phyloP scores from a whole-genome alignment of 768 basidiomycete species.

The Cystobasidium tubakii region DNA sequence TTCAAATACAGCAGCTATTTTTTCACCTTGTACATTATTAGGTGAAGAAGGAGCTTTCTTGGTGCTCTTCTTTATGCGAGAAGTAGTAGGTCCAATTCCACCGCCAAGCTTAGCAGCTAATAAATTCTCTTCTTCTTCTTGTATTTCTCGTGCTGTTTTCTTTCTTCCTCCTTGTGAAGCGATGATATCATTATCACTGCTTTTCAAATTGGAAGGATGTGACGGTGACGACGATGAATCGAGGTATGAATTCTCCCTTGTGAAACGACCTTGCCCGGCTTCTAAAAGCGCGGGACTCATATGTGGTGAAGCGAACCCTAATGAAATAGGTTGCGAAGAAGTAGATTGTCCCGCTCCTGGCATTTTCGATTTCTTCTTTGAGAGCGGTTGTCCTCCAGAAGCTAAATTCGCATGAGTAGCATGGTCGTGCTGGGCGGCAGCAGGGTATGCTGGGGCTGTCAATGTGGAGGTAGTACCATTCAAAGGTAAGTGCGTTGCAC shows the following conservation, averaged over 20 bases:
- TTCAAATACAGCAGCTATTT: not conserved
- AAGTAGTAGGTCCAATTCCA: conserved; percentile 1
- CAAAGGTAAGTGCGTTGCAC: not conserved
- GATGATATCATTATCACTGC: not conserved
- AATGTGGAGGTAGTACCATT: no score
- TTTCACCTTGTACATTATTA: conserved; percentile 9
- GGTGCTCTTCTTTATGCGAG: not conserved
- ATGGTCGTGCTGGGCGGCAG: not conserved
- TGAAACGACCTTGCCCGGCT: not conserved
- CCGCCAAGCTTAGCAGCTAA: not conserved
- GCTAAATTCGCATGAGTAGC: not conserved
- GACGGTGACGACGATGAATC: no score
- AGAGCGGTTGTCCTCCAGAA: not conserved
- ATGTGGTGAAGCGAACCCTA: not conserved
- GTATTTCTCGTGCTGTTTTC: conserved; percentile 7
- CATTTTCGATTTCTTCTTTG: not conserved
- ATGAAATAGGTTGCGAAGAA: not conserved
- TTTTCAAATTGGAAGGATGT: not conserved
- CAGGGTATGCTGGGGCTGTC: not conserved
- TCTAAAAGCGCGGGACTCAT: not conserved
- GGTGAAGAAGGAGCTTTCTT: conserved; percentile 6
- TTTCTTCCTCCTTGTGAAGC: not conserved
- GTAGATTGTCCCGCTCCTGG: not conserved
- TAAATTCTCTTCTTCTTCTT: conserved; percentile 2
- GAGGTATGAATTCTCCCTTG: not conserved